Base-by-base conservation (phyloP, 176 grass and related monocot species). In the Panicum miliaceum region DNA sequence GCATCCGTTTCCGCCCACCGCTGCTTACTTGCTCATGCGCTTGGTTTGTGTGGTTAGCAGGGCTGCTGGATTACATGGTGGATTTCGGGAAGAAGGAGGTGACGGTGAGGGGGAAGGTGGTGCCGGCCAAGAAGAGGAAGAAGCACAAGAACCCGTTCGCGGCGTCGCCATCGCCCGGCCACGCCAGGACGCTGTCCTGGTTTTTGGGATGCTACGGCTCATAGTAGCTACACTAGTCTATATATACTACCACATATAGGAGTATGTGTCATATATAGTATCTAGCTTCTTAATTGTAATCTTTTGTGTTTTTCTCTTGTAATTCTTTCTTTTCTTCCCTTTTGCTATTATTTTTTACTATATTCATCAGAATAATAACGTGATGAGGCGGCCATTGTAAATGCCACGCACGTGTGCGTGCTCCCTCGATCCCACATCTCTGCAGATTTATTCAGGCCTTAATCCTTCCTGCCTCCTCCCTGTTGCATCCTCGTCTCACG, bases 31-130 rank as follows among this genome's bases (percentile, higher is more conserved):
- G 56, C 56, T 71, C 19, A 76, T 54, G 8, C 10, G 3, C 15
- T 60, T 42, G 18, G 71, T 16, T 45, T 29, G 4, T 40, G 63
- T 71, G 35, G 22, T 67, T 86, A 99, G 93, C 88, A 92, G 97
- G 97, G 79, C 56, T 99, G 52, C 75, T 96, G 42, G 97, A 99
- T 63, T 99, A 99, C 84, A 99, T 94, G 93, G 97, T 99, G 84
- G 97, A 99, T 82, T 89, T 99, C 52, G 81, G 86, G 46, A 96
- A 96, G 91, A 94, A 92, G 76, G 97, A 99, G 56, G 91, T 96
- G 63, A 94, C 88, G 13, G 88, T 99, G 51, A 90, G 93, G 54
- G 97, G 93, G 8, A 83, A 72, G 46, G 64, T 86, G 51, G 12
- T 68, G 62, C 86, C 79, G 79, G 72, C 75, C 71, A 85, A 81